Percentiles rank a stretch among this genome's conserved stretches.
phyloP scores from a whole-genome alignment of 2,329 filamentous ascomycete species.

The Pyrenophora teres region DNA sequence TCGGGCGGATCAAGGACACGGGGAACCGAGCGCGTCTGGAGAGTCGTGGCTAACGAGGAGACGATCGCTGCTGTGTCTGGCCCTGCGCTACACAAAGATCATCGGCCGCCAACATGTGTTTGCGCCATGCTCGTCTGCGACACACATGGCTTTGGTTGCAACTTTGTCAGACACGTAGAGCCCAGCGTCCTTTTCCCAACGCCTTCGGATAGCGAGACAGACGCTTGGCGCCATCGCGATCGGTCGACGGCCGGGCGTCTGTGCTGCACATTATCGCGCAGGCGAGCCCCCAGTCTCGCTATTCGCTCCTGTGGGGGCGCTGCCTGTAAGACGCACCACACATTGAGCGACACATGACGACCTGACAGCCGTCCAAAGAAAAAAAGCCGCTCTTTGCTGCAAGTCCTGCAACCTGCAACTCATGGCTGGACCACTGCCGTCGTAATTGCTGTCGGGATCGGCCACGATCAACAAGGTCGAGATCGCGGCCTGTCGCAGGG shows the following conservation, averaged over 20 bases:
- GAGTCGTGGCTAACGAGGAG: constrained; percentile 24
- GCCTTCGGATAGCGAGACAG: constrained; percentile 15
- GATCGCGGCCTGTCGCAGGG: constrained; percentile 16
- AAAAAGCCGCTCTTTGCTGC: constrained; percentile 28
- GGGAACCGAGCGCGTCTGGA: constrained; percentile 33
- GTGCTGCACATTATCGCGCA: constrained; percentile 28
- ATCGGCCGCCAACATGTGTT: constrained; percentile 31
- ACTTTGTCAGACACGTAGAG: background rate
- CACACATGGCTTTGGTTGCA: background rate
- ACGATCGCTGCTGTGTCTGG: constrained; percentile 29
- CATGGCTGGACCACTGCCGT: constrained; percentile 26
- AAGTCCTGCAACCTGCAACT: constrained; percentile 24
- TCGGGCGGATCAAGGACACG: constrained; percentile 28
- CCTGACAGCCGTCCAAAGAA: constrained; percentile 17
- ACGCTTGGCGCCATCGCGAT: constrained; percentile 40
- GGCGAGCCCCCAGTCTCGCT: constrained; percentile 26
- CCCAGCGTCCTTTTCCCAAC: background rate
- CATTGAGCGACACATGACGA: constrained; percentile 22
- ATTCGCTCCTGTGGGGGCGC: constrained; percentile 28
- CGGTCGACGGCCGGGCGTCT: constrained; percentile 27
- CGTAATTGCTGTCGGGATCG: constrained; percentile 14
- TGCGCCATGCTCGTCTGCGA: constrained; percentile 9
- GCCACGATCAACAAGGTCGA: constrained; percentile 23
- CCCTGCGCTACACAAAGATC: constrained; percentile 23
- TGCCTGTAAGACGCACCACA: constrained; percentile 16